These are phyloP conservation scores for Gracilaria domingensis DNA, from an alignment of 23 red algal species.

Conservation along the genomic window DNA sequence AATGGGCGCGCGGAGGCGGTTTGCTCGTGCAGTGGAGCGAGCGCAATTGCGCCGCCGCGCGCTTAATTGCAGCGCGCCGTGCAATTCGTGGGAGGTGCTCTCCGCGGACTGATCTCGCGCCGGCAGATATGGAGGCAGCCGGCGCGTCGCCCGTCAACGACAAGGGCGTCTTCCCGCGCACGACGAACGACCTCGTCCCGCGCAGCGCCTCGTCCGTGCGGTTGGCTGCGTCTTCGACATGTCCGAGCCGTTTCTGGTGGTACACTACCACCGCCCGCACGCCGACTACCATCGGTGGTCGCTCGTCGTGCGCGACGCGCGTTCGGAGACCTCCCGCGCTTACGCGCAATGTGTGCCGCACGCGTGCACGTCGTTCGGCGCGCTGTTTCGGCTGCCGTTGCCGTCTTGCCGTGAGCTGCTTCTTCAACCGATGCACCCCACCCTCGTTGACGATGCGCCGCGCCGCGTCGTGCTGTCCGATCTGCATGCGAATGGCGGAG, in stretches of 20 bases:
- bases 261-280: constrained; percentile 61
- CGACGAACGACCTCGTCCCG: too few relatives aligned
- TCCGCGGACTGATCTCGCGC: neutral
- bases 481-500: neutral
- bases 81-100: neutral
- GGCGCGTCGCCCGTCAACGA: too few relatives aligned
- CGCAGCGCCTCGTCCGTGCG: too few relatives aligned
- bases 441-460: constrained; percentile 17
- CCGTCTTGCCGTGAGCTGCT: neutral
- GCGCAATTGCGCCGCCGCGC: neutral
- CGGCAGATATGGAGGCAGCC: too few relatives aligned
- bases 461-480: neutral
- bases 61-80: neutral
- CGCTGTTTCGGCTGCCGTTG: constrained; percentile 30
- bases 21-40: neutral
- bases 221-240: too few relatives aligned
- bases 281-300: constrained; percentile 29
- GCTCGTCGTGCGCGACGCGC: constrained; percentile 6
- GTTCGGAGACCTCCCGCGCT: neutral
- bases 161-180: too few relatives aligned
- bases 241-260: constrained; percentile 18
- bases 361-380: constrained; percentile 36
- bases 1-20: constrained; percentile 10
- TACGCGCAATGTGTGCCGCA: neutral
- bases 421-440: constrained; percentile 8